Conservation (phyloP, 2,329 filamentous ascomycete genomes). For the Sarocladium brachiariae region DNA sequence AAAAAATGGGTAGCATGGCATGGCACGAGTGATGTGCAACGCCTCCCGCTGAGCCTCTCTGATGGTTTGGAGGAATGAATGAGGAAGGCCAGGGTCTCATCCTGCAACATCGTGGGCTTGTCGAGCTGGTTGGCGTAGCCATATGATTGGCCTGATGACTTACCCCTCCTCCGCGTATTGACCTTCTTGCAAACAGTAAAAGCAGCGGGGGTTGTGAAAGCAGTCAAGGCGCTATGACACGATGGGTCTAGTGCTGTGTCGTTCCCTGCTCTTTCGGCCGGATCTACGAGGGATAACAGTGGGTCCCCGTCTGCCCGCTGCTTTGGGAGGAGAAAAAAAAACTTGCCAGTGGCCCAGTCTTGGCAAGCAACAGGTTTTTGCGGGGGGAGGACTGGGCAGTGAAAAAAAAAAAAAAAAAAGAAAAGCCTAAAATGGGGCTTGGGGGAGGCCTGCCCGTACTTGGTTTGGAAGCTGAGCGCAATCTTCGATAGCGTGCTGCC, state of each 20-base stretch:
- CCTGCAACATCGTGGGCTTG: conserved; percentile 4
- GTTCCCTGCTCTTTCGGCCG: background rate
- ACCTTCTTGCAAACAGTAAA: too few relatives aligned
- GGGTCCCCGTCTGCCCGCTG: conserved; percentile 4
- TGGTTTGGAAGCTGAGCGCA: background rate
- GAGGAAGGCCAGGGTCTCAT: background rate
- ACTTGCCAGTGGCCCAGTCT: background rate
- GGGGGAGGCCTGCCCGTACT: background rate
- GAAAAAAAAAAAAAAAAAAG: background rate
- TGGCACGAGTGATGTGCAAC: conserved; percentile 1
- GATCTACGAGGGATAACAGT: conserved; percentile 8
- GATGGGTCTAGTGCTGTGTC: background rate
- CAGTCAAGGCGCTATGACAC: background rate
- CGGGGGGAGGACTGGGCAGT: background rate
- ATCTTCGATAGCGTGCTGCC: too few relatives aligned
- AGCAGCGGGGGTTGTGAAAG: background rate
- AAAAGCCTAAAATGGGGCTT: background rate
- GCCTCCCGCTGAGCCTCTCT: background rate
- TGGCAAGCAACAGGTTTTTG: conserved; percentile 1
- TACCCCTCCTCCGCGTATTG: background rate
- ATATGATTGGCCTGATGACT: background rate
- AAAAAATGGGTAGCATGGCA: background rate
- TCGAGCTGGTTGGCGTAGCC: background rate
- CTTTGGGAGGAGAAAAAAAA: background rate
- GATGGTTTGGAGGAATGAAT: background rate